phyloP scores from a whole-genome alignment of 345 rosid genomes.

The Boechera stricta region DNA sequence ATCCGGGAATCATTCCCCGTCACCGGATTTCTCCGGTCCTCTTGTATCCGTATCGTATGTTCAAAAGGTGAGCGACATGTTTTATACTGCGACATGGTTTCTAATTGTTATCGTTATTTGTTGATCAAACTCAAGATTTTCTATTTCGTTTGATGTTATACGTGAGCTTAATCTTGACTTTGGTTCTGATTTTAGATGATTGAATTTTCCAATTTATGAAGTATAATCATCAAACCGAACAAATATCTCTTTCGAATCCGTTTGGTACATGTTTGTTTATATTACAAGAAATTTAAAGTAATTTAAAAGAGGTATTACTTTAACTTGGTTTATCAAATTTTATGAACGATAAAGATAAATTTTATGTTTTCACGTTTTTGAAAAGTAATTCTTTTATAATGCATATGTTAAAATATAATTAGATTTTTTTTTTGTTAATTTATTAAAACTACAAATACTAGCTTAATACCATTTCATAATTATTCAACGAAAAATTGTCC shows the following conservation, averaged over 20 bases:
- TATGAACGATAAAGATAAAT: no score
- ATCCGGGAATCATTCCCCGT: slow-evolving; percentile 6
- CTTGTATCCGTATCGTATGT: slow-evolving; percentile 26
- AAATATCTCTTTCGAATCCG: not conserved
- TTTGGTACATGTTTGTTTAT: not conserved
- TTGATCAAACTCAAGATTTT: not conserved
- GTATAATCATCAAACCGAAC: not conserved
- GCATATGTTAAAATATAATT: no score
- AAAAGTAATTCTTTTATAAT: no score
- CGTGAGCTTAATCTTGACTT: not conserved
- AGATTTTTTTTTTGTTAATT: no score
- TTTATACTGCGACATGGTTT: not conserved
- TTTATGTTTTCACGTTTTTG: no score
- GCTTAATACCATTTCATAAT: no score
- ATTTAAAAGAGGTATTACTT: no score
- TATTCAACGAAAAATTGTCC: no score
- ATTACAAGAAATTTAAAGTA: no score
- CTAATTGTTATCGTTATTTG: not conserved
- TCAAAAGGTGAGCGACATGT: slow-evolving; percentile 28
- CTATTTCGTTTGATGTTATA: slow-evolving; percentile 3
- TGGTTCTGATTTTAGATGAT: not conserved
- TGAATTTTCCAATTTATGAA: not conserved
- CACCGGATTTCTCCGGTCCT: not conserved
- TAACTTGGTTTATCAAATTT: no score
- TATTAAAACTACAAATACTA: no score